Evolutionary conservation across 2,329 filamentous ascomycete species (phyloP), one percentile per base, ranked within the genome.

Genomic region (Fusarium continuum): DNA sequence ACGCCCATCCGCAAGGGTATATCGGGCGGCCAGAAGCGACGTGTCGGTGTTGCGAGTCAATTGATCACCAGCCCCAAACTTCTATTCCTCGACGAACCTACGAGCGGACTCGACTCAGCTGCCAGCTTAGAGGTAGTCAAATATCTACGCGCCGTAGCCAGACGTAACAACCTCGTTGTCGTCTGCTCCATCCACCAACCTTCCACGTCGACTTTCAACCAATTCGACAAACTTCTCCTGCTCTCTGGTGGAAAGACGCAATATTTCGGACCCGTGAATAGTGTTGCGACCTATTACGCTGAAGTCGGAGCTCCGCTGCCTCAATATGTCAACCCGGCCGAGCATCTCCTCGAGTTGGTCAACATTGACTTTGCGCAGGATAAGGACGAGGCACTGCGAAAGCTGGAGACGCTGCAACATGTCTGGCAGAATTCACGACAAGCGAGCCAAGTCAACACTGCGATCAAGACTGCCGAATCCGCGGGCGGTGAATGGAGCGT

Each of bases 181-280:
- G 87, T 96, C 56, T 90, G 90, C 5, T 92, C 89, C 32, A 95
- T 96, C 60, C 92, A 96, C 73, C 92, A 96, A 72, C 92, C 92
- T 0, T 94, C 91, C 0, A 91, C 91, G 0, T 84, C 88, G 0
- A 93, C 90, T 0, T 96, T 92, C 68, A 83, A 89, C 61, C 84
- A 93, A 11, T 96, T 96, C 67, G 91, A 96, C 73, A 91, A 91
- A 72, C 79, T 96, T 0, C 78, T 91, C 31, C 82, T 96, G 2
- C 81, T 96, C 1, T 93, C 91, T 0, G 79, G 78, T 4, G 92
- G 91, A 16, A 85, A 82, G 52, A 86, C 88, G 1, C 89, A 88
- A 64, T 96, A 93, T 75, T 91, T 89, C 63, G 92, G 92, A 0
- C 78, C 86, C 1, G 78, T 91, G 2, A 61, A 74, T 8, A 77